These are phyloP conservation scores for Coelastrella sp. DNA, from an alignment of 139 green algal species.

Conservation along the genomic window DNA sequence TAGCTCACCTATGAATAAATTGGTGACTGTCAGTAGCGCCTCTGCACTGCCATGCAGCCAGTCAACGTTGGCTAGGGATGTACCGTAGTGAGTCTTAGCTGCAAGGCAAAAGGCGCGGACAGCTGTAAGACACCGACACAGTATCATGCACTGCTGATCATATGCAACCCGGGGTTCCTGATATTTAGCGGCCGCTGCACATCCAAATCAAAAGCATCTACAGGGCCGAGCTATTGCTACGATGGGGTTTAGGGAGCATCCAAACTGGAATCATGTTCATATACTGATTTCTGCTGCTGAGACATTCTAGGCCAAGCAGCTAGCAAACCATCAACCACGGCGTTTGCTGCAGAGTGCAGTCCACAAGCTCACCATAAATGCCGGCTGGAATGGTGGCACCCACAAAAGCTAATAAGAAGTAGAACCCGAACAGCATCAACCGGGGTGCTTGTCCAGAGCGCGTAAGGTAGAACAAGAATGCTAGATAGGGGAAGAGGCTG, in stretches of 20 bases:
- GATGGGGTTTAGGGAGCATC: too few relatives aligned
- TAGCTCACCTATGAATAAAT: slow-evolving; percentile 90
- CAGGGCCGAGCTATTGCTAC: too few relatives aligned
- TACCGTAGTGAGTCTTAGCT: slow-evolving; percentile 91
- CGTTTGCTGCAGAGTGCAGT: too few relatives aligned
- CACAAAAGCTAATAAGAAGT: slow-evolving; percentile 98
- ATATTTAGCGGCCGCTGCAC: too few relatives aligned
- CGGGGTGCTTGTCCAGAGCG: slow-evolving; percentile 78
- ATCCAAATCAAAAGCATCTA: too few relatives aligned
- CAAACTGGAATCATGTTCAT: too few relatives aligned
- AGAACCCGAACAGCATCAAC: slow-evolving; percentile 90
- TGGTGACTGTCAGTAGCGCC: slow-evolving; percentile 96
- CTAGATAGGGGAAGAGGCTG: slow-evolving; percentile 93
- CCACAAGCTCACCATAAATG: slow-evolving; percentile 81
- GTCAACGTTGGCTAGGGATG: slow-evolving; percentile 95
- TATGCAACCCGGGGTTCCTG: too few relatives aligned
- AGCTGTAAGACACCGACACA: too few relatives aligned
- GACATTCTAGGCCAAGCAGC: not conserved
- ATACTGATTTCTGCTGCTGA: too few relatives aligned
- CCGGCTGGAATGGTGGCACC: slow-evolving; percentile 93
- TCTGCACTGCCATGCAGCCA: slow-evolving; percentile 97
- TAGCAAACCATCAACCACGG: too few relatives aligned
- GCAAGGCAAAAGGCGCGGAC: slow-evolving; percentile 35
- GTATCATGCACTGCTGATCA: too few relatives aligned
- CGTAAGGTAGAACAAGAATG: slow-evolving; percentile 93